Evolutionary conservation across 2,329 filamentous ascomycete species (phyloP), one percentile per base, ranked within the genome.

Genomic region (Neurospora sp.): DNA sequence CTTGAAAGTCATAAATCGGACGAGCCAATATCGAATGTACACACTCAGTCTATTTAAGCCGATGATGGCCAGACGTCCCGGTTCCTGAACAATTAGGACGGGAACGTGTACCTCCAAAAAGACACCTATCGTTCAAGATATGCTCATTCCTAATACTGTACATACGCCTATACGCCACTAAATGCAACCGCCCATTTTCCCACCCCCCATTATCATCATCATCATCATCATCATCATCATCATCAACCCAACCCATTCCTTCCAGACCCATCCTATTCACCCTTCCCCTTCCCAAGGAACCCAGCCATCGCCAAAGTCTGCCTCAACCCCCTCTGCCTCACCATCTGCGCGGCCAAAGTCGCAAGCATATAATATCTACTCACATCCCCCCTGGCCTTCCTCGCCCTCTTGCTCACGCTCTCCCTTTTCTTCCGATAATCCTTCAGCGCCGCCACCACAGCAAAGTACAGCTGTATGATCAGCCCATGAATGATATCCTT

Each of bases 401-500:
- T 43, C 67, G 70, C 58, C 68, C 68, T 72, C 40, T 72, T 70
- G 23, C 68, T 62, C 8, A 77, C 43, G 0, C 84, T 73, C 58
- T 82, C 79, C 6, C 80, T 77, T 0, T 83, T 78, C n/a, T 77
- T 79, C 0, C 83, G 83, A 71, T 82, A 83, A 23, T 76, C 80
- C 68, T 79, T 79, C 38, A 85, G 73, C 3, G 83, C 72, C 33
- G 82, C 82, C n/a, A 91, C 79, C 1, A 91, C 77, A 7, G 89
- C 76, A 74, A 92, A 91, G 80, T 95, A 96, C 4, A 90, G 75
- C 73, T 87, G 87, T 71, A 96, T 86, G 70, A 97, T 87, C 17
- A 90, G 79, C 38, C 86, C 84, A 78, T 97, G 92, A 9, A 96
- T 86, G 5, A 87, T 81, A 70, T 95, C 92, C 80, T 97, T 97